Percentiles rank a stretch among this genome's conserved stretches.
phyloP scores from a whole-genome alignment of 192 early-diverging fungal species.

The Coemansia biformis region DNA sequence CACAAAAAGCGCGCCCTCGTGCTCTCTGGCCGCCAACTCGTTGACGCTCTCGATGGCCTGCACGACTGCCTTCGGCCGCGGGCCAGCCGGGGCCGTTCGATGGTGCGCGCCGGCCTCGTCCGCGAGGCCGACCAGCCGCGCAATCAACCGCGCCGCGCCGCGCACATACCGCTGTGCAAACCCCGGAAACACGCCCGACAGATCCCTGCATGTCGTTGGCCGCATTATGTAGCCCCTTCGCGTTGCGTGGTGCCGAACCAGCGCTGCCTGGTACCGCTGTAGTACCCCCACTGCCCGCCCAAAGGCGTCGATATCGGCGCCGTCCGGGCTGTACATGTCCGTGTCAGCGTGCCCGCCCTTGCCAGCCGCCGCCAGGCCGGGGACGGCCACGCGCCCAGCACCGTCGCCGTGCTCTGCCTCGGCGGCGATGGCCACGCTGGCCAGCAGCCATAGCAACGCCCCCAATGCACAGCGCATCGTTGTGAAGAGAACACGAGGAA shows the following conservation, averaged over 20 bases:
- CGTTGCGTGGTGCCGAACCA: neutral
- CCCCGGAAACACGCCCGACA: conserved; percentile 8
- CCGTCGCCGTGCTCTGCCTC: neutral
- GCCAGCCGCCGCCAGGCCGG: too few relatives aligned
- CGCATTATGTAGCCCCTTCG: conserved; percentile 1
- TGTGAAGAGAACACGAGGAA: neutral
- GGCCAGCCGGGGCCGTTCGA: neutral
- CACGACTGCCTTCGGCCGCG: conserved; percentile 8
- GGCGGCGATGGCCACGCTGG: neutral
- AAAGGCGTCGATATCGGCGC: neutral
- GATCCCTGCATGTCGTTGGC: conserved; percentile 6
- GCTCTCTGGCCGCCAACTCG: conserved; percentile 9
- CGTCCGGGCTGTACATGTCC: too few relatives aligned
- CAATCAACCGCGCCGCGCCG: neutral
- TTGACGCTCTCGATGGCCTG: conserved; percentile 9
- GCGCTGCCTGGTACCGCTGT: conserved; percentile 8
- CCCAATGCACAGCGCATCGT: conserved; percentile 3
- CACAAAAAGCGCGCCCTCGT: conserved; percentile 57
- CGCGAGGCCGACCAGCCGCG: neutral
- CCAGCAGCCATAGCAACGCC: conserved; percentile 4
- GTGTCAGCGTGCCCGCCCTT: too few relatives aligned
- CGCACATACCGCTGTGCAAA: conserved; percentile 5
- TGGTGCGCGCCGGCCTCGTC: neutral
- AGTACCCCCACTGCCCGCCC: conserved; percentile 9
- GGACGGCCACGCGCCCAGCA: neutral